Conservation (phyloP, 352 stramenopile species). For the Phytopythium ostracodes region DNA sequence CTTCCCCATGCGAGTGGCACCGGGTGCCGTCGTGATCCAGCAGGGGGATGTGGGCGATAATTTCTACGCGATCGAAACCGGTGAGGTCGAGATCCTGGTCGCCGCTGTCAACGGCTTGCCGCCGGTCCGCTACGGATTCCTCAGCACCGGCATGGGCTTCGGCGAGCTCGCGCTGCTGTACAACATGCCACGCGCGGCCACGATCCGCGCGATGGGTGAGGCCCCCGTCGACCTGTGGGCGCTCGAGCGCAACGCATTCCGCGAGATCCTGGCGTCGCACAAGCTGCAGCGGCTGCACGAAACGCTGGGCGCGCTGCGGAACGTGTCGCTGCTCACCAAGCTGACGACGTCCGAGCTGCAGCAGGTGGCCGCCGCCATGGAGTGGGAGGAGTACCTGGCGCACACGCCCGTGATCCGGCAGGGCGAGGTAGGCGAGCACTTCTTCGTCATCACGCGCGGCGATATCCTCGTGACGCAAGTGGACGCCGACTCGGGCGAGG, state of each 20-base stretch:
- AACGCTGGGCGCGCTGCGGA: constrained; percentile 46
- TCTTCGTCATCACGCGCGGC: constrained; percentile 75
- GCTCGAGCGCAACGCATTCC: constrained; percentile 67
- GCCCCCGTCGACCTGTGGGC: constrained; percentile 64
- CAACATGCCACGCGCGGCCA: constrained; percentile 94
- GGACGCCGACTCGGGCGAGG: constrained; percentile 29
- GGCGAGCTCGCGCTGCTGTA: constrained; percentile 97
- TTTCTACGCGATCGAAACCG: constrained; percentile 66
- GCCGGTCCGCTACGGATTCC: constrained; percentile 66
- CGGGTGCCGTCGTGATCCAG: constrained; percentile 49
- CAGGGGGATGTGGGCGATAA: constrained; percentile 76
- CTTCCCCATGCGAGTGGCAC: constrained; percentile 43
- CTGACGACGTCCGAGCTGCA: constrained; percentile 62
- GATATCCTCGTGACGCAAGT: constrained; percentile 69
- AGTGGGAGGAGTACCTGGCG: constrained; percentile 72
- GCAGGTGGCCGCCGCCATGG: constrained; percentile 70
- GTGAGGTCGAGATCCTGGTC: constrained; percentile 71
- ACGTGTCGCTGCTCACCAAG: constrained; percentile 64
- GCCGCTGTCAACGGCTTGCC: constrained; percentile 37
- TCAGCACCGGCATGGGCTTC: constrained; percentile 79
- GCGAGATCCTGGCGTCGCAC: constrained; percentile 71
- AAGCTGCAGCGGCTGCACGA: constrained; percentile 63
- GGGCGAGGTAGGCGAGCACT: constrained; percentile 71
- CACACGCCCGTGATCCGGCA: constrained; percentile 60
- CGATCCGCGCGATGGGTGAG: constrained; percentile 57